Conservation (phyloP, 2,329 filamentous ascomycete genomes). For the Elsinoe arachidis region DNA sequence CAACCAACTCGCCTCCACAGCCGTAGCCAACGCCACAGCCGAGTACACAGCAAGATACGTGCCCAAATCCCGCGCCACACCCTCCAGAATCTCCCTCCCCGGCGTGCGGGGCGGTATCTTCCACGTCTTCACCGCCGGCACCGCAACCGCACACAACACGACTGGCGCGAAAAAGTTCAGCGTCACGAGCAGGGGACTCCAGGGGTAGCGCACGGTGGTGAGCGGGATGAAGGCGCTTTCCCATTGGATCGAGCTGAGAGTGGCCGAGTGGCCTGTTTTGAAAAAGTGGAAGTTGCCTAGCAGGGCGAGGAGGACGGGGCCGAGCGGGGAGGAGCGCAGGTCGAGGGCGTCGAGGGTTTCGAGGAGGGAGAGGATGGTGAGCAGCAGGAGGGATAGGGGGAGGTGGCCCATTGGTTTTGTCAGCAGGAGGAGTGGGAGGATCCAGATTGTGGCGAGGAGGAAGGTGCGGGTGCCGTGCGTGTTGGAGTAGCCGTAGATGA, state of each 20-base stretch:
- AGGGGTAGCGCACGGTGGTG: constrained; percentile 75
- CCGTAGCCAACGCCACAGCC: constrained; percentile 73
- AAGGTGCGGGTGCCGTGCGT: constrained; percentile 87
- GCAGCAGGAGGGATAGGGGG: constrained; percentile 69
- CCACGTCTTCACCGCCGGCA: constrained; percentile 80
- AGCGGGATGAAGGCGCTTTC: constrained; percentile 89
- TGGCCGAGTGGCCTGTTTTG: constrained; percentile 94
- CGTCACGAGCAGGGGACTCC: constrained; percentile 70
- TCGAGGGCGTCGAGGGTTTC: constrained; percentile 56
- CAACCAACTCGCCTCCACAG: constrained; percentile 81
- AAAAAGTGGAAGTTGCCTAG: constrained; percentile 93
- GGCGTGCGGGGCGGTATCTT: constrained; percentile 68
- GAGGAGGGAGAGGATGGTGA: constrained; percentile 74
- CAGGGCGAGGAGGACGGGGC: constrained; percentile 75
- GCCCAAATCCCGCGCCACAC: constrained; percentile 60
- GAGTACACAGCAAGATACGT: constrained; percentile 77
- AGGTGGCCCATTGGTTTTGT: constrained; percentile 93
- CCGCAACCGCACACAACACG: constrained; percentile 68
- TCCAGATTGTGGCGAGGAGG: constrained; percentile 69
- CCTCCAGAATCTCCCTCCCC: constrained; percentile 48
- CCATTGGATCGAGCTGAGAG: constrained; percentile 84
- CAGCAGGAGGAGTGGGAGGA: constrained; percentile 67
- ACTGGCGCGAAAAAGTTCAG: constrained; percentile 87
- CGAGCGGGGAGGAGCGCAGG: constrained; percentile 61
- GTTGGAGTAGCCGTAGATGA: constrained; percentile 78